Evolutionary conservation across 495 filamentous ascomycete species (phyloP), one percentile per base, ranked within the genome.

Genomic region (Pyrenopolyporus hunteri): DNA sequence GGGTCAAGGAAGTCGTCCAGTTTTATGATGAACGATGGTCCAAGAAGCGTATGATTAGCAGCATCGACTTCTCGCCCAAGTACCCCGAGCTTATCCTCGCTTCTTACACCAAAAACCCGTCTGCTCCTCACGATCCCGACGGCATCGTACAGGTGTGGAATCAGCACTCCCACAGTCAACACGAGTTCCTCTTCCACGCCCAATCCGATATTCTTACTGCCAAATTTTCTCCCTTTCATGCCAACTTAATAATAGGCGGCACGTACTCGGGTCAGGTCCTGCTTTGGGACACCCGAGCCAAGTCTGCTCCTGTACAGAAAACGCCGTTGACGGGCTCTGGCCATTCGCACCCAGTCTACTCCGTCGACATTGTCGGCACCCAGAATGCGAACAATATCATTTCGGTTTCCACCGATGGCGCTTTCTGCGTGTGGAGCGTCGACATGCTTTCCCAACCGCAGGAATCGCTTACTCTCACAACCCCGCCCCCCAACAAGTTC

Each of bases 321-420:
- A 99, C 95, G 1, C 93, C 94, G 0, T 81, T 98, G 22, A 97
- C 95, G 11, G 92, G 94, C 32, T 84, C 84, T 3, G 93, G 94
- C 31, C 94, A 99, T 72, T 95, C 94, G 6, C 94, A 99, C 67
- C 94, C 94, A 0, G 89, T 99, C 51, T 99, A 99, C 78, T 89
- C 87, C 20, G 86, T 99, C 55, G 91, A 94, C 37, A 92, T 98
- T 22, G 89, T 98, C 33, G 94, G 94, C 59, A 99, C 94, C 4
- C 95, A 98, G 74, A 98, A 99, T 73, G 95, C 95, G 44, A 94
- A 97, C 74, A 98, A 98, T 69, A 96, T 99, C 71, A 86, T 99
- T 51, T 95, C 91, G 14, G 89, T 88, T 70, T 97, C 92, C 2
- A 99, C 95, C 0, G 95, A 99, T 68, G 95, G 95, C 53, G 91